Conservation (phyloP, 2,329 filamentous ascomycete species). For the Sarocladium brachiariae region DNA sequence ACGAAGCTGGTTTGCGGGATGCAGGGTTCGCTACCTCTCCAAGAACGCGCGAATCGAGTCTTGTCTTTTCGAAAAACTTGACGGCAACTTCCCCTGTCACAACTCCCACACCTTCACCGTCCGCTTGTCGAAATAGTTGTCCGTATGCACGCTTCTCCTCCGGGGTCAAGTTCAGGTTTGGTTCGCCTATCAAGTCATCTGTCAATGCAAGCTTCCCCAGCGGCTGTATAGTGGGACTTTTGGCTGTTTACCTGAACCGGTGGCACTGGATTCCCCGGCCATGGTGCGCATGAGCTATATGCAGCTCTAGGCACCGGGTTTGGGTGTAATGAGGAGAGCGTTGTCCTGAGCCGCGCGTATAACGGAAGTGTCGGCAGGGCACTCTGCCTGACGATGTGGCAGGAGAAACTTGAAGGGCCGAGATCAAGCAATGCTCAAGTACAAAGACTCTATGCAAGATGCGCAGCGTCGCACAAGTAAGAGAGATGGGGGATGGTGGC, state of each 20-base stretch:
- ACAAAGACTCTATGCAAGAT: background rate
- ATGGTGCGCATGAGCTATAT: background rate
- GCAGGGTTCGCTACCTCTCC: constrained; percentile 57
- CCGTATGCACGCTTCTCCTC: constrained; percentile 94
- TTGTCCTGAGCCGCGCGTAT: constrained; percentile 5
- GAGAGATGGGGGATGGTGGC: background rate
- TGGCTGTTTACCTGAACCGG: background rate
- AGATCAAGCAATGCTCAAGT: background rate
- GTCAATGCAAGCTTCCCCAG: too few species aligned
- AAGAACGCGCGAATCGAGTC: constrained; percentile 74
- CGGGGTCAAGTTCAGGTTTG: constrained; percentile 75
- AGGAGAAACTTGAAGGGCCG: background rate
- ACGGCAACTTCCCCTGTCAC: constrained; percentile 95
- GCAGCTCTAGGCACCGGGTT: background rate
- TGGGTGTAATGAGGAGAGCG: background rate
- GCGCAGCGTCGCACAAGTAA: background rate
- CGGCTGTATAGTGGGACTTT: too few species aligned
- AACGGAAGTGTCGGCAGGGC: background rate
- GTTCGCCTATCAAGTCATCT: constrained; percentile 38
- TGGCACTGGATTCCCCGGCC: constrained; percentile 7
- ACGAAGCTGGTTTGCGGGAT: background rate
- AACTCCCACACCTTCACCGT: constrained; percentile 84
- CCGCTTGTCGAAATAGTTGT: constrained; percentile 87
- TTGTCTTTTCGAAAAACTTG: constrained; percentile 96
- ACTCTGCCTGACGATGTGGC: background rate